Percentiles rank a stretch among this genome's conserved stretches.
Evolutionary conservation across 1,284 basidiomycete species (phyloP).

Genomic region (Thelephora terrestris): DNA sequence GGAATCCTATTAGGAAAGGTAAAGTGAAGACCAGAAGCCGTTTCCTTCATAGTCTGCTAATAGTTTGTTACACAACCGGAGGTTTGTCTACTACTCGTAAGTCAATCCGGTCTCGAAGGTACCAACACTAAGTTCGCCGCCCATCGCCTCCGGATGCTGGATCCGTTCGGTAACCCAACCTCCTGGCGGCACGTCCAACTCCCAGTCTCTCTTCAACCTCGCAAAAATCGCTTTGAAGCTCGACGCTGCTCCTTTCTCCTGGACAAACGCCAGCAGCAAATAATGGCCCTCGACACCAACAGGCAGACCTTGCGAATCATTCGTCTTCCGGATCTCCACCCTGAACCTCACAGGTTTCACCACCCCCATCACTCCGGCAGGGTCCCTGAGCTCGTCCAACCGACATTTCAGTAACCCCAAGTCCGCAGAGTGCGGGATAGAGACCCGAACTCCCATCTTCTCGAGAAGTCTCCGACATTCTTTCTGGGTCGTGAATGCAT

Average conservation of each 20-base stretch:
- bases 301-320: slow-evolving; percentile 25
- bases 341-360: slow-evolving; percentile 68
- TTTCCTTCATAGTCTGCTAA: too few relatives aligned
- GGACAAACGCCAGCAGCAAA: slow-evolving; percentile 57
- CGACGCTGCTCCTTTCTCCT: slow-evolving; percentile 79
- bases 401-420: slow-evolving; percentile 61
- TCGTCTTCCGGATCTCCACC: slow-evolving; percentile 54
- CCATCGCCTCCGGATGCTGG: too few relatives aligned
- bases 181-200: slow-evolving; percentile 31
- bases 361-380: slow-evolving; percentile 42
- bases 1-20: too few relatives aligned
- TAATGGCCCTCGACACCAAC: slow-evolving; percentile 31
- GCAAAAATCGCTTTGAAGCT: slow-evolving; percentile 71
- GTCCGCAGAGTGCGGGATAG: slow-evolving; percentile 54
- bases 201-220: slow-evolving; percentile 65
- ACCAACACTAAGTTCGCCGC: too few relatives aligned
- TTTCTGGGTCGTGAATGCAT: slow-evolving; percentile 58
- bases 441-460: slow-evolving; percentile 58
- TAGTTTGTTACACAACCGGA: too few relatives aligned
- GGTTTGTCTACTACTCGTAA: too few relatives aligned
- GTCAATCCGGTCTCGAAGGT: too few relatives aligned
- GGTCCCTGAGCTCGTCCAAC: slow-evolving; percentile 47
- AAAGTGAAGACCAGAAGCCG: too few relatives aligned
- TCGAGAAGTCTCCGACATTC: slow-evolving; percentile 70
- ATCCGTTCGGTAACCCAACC: too few relatives aligned